Conservation (phyloP, 768 basidiomycete species). For the Naganishia friedmannii region DNA sequence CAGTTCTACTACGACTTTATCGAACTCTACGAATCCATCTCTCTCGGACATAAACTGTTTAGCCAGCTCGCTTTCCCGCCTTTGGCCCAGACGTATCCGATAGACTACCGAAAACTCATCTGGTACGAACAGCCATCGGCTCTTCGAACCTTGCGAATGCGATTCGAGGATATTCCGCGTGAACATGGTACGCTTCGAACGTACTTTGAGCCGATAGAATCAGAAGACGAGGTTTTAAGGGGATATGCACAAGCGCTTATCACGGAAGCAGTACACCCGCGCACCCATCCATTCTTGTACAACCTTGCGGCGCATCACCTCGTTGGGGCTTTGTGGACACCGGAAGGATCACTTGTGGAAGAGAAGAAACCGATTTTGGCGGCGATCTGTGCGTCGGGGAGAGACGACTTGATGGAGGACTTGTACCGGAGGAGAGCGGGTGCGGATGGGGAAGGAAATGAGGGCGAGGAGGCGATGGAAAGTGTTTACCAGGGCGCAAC, state of each 20-base stretch:
- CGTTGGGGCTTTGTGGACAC: conserved; percentile 19
- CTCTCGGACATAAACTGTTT: conserved; percentile 77
- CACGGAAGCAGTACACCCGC: conserved; percentile 33
- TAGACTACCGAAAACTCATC: conserved; percentile 77
- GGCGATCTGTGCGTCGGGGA: neutral
- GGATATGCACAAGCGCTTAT: conserved; percentile 38
- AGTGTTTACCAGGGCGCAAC: neutral
- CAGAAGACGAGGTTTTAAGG: conserved; percentile 39
- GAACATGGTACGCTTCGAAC: conserved; percentile 32
- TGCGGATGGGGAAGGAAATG: conserved; percentile 17
- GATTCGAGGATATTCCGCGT: conserved; percentile 36
- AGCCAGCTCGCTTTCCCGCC: conserved; percentile 72
- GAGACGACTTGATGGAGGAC: neutral
- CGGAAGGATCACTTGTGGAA: conserved; percentile 10
- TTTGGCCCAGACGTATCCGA: conserved; percentile 68
- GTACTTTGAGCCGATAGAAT: conserved; percentile 41
- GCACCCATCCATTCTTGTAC: conserved; percentile 37
- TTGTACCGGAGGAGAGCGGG: conserved; percentile 24
- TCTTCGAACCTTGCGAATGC: conserved; percentile 53
- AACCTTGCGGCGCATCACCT: conserved; percentile 40
- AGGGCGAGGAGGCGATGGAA: conserved; percentile 27
- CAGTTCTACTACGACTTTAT: conserved; percentile 91
- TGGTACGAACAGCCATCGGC: conserved; percentile 70
- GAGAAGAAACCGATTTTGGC: neutral
- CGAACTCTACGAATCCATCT: conserved; percentile 83